Percentiles rank a stretch among this genome's conserved stretches.
Conservation (phyloP, 371 early-diverging fungal genomes). For the Apophysomyces sp. region DNA sequence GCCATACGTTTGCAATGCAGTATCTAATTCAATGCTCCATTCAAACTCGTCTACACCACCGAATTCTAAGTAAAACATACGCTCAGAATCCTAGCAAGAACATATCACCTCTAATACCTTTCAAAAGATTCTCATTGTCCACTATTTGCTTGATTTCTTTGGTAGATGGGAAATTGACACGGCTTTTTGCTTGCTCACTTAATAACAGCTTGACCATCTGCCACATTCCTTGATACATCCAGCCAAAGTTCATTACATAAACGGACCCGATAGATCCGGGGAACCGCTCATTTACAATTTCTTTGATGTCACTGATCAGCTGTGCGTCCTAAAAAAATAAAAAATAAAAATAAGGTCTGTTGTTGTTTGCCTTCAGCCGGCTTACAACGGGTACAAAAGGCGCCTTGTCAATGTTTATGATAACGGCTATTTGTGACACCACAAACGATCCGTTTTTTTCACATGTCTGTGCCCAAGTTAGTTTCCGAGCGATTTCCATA, state of each 20-base stretch:
- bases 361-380: background rate
- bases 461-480: conserved; percentile 27
- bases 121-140: conserved; percentile 18
- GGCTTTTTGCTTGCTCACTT: conserved; percentile 33
- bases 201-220: conserved; percentile 38
- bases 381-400: conserved; percentile 41
- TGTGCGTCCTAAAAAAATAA: conserved; percentile 28
- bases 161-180: conserved; percentile 29
- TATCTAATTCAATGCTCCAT: conserved; percentile 39
- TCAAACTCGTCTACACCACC: conserved; percentile 31
- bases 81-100: background rate
- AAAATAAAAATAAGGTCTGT: background rate
- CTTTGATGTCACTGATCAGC: conserved; percentile 24
- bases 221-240: conserved; percentile 51
- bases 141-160: conserved; percentile 28
- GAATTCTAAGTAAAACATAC: conserved; percentile 17
- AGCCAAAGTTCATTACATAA: conserved; percentile 45
- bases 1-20: conserved; percentile 33
- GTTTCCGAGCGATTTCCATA: conserved; percentile 44
- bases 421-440: conserved; percentile 33
- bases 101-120: conserved; percentile 16
- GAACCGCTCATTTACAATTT: conserved; percentile 29
- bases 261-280: conserved; percentile 34
- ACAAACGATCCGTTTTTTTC: conserved; percentile 13
- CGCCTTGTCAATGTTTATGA: conserved; percentile 42